A percentile compares a stretch with the other conserved stretches of the same genome.
phyloP scores from a whole-genome alignment of 1,284 basidiomycete species.

The Mycena sp. region DNA sequence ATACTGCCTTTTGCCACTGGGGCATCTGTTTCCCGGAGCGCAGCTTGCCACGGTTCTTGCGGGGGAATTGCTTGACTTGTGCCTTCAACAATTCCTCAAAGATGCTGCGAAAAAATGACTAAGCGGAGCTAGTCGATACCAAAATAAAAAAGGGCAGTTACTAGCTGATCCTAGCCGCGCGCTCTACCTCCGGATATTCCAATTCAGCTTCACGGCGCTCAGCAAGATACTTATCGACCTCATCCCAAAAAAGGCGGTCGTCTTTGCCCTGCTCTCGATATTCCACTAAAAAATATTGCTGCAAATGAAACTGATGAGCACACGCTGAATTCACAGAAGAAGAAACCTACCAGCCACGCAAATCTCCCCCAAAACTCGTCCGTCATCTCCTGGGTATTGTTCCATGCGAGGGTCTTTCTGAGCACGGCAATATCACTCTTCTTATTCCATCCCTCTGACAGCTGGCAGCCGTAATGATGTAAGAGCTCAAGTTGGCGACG shows the following conservation, averaged over 20 bases:
- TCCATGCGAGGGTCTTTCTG: neutral
- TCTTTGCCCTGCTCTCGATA: neutral
- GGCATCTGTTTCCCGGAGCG: neutral
- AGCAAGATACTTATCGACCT: neutral
- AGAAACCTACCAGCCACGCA: neutral
- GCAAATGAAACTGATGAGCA: neutral
- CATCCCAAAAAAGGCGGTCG: neutral
- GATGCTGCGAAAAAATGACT: neutral
- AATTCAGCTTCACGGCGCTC: neutral
- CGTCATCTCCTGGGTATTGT: conserved; percentile 1
- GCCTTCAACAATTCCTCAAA: neutral
- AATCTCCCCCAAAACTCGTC: neutral
- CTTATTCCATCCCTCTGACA: neutral
- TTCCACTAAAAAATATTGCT: neutral
- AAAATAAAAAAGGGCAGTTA: neutral
- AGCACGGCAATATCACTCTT: neutral
- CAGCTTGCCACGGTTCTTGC: neutral
- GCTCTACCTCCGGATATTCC: neutral
- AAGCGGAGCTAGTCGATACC: neutral
- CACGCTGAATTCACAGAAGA: neutral
- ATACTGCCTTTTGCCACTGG: neutral
- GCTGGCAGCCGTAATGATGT: neutral
- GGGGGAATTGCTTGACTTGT: neutral
- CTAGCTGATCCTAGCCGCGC: neutral
- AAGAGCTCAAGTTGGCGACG: too few species aligned